These are phyloP conservation scores for Nitzschia sp. DNA, from an alignment of 108 stramenopile species.

Conservation along the genomic window DNA sequence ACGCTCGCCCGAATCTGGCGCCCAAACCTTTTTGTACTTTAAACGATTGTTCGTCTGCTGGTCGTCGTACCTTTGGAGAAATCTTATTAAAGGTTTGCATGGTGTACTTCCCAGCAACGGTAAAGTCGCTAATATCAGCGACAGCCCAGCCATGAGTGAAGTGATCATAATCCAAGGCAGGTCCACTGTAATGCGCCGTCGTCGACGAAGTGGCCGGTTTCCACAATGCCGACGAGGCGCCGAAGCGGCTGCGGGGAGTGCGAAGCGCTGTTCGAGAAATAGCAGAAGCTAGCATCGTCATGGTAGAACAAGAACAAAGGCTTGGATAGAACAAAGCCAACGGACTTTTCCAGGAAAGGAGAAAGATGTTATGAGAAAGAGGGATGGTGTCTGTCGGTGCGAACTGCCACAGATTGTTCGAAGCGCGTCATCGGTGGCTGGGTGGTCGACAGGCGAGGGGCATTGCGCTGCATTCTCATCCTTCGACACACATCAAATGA, in stretches of 20 bases:
- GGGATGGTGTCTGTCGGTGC: no score
- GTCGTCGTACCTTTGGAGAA: slow-evolving; percentile 27
- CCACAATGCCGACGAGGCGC: background rate
- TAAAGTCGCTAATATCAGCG: slow-evolving; percentile 35
- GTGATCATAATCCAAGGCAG: slow-evolving; percentile 44
- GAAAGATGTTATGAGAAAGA: no score
- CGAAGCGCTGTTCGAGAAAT: background rate
- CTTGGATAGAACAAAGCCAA: no score
- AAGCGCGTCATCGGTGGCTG: no score
- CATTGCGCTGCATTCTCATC: no score
- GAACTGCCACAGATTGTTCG: no score
- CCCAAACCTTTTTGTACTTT: no score
- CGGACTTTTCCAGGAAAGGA: no score
- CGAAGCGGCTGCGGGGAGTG: background rate
- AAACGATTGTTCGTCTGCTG: background rate
- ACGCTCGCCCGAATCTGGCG: no score
- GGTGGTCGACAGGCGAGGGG: no score
- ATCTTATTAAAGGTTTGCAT: slow-evolving; percentile 76
- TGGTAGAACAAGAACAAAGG: no score
- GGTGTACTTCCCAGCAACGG: slow-evolving; percentile 45
- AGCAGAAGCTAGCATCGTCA: background rate
- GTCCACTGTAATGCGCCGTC: slow-evolving; percentile 10
- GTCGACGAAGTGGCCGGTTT: background rate
- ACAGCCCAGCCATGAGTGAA: slow-evolving; percentile 43
- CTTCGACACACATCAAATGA: no score